Base-by-base conservation (phyloP, 768 basidiomycete genomes). In the Boletellus emodensis region DNA sequence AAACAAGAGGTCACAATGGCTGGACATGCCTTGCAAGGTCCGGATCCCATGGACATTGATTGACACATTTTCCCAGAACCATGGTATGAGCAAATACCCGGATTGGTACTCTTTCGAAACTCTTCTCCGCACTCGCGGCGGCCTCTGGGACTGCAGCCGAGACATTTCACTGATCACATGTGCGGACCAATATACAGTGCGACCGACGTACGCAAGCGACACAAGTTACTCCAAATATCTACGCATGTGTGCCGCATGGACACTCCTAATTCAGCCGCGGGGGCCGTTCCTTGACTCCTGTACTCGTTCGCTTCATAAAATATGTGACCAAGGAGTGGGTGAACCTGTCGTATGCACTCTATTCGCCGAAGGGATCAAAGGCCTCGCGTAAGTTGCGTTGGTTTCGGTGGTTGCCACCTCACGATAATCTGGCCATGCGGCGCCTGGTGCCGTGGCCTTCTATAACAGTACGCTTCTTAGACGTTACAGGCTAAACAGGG, bases 61-160 rank as follows among this genome's bases (percentile, higher is more conserved):
- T 35, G 30, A 28, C 32, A 9, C 44, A 26, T 35, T 38, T 52
- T 40, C 40, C 34, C 40, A 52, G 39, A 46, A 35, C 13, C 30
- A 32, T 18, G 38, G 40, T 36, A 51, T 22, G 37, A 41, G 17
- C 30, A 44, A 41, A 26, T 37, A 35, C 33, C 33, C 40, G 38
- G 51, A 36, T 44, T 35, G 26, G 45, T 36, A 20, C 37, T 33
- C 39, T 37, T 46, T 22, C 7, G 20, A 34, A 37, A 2, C 14
- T 37, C 45, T 47, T 34, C 20, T 49, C 36, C 40, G 32, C 40
- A 48, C 18, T 40, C 36, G 14, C 40, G 38, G 44, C 54, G 38
- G 52, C 46, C 22, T 46, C 24, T 28, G 58, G 40, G 10, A 30
- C 7, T 33, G 22, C 22, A 15, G 47, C 47, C 44, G 34, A 57